Evolutionary conservation across 305 asterid species (phyloP).

Genomic region (Ajuga reptans): DNA sequence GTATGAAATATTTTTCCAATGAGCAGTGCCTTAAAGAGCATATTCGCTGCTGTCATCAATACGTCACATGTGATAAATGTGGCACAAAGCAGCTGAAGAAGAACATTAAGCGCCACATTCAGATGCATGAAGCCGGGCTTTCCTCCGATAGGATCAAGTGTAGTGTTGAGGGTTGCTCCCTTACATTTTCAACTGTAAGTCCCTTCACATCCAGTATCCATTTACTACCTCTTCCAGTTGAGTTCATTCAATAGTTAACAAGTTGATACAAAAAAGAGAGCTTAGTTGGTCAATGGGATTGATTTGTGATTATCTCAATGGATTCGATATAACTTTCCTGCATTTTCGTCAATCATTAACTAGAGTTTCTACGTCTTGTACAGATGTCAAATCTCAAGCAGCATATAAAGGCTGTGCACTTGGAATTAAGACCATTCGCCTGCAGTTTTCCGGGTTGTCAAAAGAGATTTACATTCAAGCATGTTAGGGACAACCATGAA

Average conservation of each 20-base stretch:
- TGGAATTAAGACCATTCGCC: constrained; percentile 46
- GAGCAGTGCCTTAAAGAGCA: constrained; percentile 73
- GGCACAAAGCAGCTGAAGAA: constrained; percentile 73
- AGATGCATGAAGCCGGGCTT: constrained; percentile 43
- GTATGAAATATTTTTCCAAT: constrained; percentile 72
- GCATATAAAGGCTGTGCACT: constrained; percentile 69
- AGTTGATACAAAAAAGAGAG: no score
- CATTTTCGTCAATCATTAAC: no score
- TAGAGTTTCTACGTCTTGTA: neutral
- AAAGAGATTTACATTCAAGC: constrained; percentile 70
- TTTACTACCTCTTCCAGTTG: neutral
- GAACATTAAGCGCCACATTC: constrained; percentile 77
- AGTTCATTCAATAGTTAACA: no score
- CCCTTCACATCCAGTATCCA: neutral
- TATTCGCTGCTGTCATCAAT: constrained; percentile 55
- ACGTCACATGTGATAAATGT: constrained; percentile 60
- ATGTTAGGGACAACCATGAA: constrained; percentile 83
- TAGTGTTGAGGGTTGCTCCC: constrained; percentile 46
- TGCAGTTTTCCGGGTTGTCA: constrained; percentile 60
- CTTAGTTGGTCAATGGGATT: no score
- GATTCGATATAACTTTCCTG: neutral
- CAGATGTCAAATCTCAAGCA: constrained; percentile 77
- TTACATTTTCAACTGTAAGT: constrained; percentile 63
- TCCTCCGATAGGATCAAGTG: constrained; percentile 45
- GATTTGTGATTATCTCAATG: neutral